Conservation (phyloP, 345 rosid genomes). For the Syzygium oleosum region DNA sequence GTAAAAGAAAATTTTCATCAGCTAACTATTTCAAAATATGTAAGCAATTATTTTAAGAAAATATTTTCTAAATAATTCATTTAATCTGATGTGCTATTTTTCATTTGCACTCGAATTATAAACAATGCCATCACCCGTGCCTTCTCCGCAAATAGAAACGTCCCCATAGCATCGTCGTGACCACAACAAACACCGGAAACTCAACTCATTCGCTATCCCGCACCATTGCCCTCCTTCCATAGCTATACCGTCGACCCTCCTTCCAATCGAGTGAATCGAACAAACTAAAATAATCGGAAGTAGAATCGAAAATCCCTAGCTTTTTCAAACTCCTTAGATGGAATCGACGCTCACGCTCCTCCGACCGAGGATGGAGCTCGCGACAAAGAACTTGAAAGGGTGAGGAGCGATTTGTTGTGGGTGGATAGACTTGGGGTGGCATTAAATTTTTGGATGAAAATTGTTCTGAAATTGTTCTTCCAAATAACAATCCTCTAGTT, state of each 20-base stretch:
- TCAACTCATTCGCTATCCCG: background rate
- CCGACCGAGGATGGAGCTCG: background rate
- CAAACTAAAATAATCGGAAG: background rate
- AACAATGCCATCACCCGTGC: background rate
- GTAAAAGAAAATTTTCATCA: rapidly evolving
- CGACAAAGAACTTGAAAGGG: background rate
- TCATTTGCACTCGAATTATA: background rate
- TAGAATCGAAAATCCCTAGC: background rate
- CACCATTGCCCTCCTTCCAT: background rate
- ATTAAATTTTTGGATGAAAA: background rate
- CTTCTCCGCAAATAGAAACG: background rate
- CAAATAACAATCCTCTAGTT: background rate
- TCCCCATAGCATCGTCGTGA: background rate
- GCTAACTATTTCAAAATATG: too few species aligned
- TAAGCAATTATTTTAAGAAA: too few species aligned
- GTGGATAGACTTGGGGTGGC: background rate
- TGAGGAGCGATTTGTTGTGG: background rate
- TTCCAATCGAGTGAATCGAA: background rate
- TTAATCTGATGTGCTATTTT: rapidly evolving
- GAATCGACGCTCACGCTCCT: background rate
- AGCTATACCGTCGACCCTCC: background rate
- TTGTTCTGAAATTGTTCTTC: background rate
- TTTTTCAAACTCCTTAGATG: background rate
- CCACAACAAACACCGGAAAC: background rate
- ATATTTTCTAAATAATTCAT: too few species aligned